Conservation (phyloP, 495 filamentous ascomycete genomes). For the Neurospora sp. region DNA sequence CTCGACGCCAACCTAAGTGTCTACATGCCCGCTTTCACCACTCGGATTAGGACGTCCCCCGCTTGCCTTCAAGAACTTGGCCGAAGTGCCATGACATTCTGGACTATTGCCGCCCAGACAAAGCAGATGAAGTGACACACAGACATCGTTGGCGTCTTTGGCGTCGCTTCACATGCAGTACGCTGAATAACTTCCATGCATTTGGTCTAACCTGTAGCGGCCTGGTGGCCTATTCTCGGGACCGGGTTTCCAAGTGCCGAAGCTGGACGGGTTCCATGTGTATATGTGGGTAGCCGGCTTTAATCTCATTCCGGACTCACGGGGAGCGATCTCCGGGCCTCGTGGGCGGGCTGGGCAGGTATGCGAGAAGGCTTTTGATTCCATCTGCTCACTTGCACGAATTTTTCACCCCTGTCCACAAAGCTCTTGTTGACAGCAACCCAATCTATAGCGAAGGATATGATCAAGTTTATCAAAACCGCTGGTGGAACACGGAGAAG, state of each 20-base stretch:
- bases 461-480: too few species aligned
- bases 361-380: background rate
- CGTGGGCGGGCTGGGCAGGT: background rate
- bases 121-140: background rate
- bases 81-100: background rate
- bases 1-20: background rate
- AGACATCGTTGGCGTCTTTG: background rate
- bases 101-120: background rate
- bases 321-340: background rate
- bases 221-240: background rate
- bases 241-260: background rate
- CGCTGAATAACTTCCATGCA: background rate
- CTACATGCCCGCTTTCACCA: background rate
- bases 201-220: background rate
- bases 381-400: background rate
- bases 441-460: too few species aligned
- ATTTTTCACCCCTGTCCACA: too few species aligned
- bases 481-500: too few species aligned
- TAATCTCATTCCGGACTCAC: background rate
- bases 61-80: background rate
- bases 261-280: background rate
- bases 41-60: background rate
- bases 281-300: background rate
- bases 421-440: too few species aligned
- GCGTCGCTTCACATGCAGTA: background rate